Evolutionary conservation across 495 filamentous ascomycete genomes (phyloP), one percentile per base, ranked within the genome.

Genomic region (Oidiodendron maius): DNA sequence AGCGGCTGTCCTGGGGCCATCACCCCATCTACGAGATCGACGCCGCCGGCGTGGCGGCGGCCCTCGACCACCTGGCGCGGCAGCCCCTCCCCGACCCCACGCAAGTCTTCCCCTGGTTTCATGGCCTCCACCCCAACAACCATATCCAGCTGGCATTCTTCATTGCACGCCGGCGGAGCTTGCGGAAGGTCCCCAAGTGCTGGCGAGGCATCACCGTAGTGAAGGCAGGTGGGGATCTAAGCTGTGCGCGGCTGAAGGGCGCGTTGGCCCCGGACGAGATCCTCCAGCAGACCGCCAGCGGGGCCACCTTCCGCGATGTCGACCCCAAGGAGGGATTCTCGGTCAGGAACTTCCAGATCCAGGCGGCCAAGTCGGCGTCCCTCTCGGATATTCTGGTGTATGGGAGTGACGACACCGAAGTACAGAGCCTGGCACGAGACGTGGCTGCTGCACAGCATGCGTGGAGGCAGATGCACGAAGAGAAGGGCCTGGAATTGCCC

Each of bases 341-440:
- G 18, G 83, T 88, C 9, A 81, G 93, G 18, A 97, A 98, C 64
- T 98, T 98, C 57, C 93, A 98, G 58, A 96, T 97, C 36, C 93
- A 98, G 60, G 80, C 88, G 2, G 87, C 85, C 32, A 98, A 98
- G 62, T 71, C 87, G 58, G 89, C 91, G 24, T 81, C 84, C 50
- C 75, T 95, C 20, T 93, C 89, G 3, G 93, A 98, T 61, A 87
- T 98, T 53, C 75, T 98, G 13, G 76, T 98, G 11, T 98, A 98
- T 65, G 86, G 86, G 6, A 84, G 89, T 47, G 77, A 87, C 50
- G 68, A 71, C 26, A 71, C 68, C 3, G 75, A 83, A 13, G 72
- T 91, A 6, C 65, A 82, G 16, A 74, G 74, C 41, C 60, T 90
- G 26, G 93, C 83, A 1, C 82, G 77, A 66, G 75, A 80, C 41